Percentiles rank a stretch among this genome's conserved stretches.
These are phyloP conservation scores for Lasiosphaeria hispida DNA, from an alignment of 495 filamentous ascomycete species.

Conservation along the genomic window DNA sequence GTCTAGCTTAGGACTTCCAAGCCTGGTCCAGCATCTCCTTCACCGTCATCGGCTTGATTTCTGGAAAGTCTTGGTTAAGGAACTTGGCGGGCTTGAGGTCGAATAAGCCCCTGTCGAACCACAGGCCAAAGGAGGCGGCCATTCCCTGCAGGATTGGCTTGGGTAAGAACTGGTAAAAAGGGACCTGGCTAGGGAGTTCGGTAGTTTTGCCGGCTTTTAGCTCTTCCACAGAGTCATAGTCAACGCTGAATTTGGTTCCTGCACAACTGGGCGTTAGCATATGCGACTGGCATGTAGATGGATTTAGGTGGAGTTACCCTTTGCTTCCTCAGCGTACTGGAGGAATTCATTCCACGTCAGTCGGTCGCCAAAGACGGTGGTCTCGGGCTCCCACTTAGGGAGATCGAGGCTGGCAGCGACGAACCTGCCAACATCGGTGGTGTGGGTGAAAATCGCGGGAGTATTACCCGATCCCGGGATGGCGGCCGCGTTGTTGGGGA, in stretches of 20 bases:
- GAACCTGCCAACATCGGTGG: conserved; percentile 51
- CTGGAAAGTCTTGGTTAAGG: conserved; percentile 3
- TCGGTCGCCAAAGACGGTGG: conserved; percentile 45
- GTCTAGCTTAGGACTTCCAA: neutral
- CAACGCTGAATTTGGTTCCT: conserved; percentile 51
- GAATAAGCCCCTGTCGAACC: conserved; percentile 27
- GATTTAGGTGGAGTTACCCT: conserved; percentile 30
- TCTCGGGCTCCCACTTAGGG: conserved; percentile 47
- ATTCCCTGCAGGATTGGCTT: conserved; percentile 34
- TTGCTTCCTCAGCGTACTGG: conserved; percentile 43
- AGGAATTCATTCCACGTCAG: conserved; percentile 50
- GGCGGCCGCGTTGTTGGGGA: conserved; percentile 43
- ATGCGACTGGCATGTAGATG: neutral
- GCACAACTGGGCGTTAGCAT: neutral
- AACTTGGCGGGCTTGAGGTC: conserved; percentile 26
- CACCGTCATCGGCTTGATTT: conserved; percentile 3
- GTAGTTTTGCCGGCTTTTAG: conserved; percentile 46
- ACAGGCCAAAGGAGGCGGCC: conserved; percentile 30
- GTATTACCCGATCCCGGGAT: conserved; percentile 54
- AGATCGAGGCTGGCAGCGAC: conserved; percentile 46
- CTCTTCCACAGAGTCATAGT: conserved; percentile 48
- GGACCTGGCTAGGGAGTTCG: conserved; percentile 38
- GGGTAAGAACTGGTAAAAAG: conserved; percentile 35
- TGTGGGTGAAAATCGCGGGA: conserved; percentile 51
- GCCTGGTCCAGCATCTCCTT: conserved; percentile 10